Evolutionary conservation across 139 green algal genomes (phyloP).

Genomic region (Pleodorina starrii): DNA sequence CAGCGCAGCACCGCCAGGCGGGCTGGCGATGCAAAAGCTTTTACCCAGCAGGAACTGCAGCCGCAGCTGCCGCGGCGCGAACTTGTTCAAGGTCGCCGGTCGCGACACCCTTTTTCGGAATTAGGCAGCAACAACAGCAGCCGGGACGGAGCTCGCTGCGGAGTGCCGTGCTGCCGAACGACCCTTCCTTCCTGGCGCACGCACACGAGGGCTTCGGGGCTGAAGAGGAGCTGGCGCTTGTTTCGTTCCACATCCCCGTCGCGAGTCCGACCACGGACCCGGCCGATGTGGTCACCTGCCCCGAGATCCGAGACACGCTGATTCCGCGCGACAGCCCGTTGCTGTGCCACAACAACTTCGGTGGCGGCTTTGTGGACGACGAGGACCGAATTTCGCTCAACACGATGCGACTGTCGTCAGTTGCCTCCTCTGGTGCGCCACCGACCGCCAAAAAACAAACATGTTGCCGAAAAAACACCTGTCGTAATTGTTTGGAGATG

Average conservation of each 20-base stretch:
- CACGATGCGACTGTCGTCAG: conserved; percentile 24
- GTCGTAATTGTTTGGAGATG: too few relatives aligned
- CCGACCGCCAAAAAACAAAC: not conserved
- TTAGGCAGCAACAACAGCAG: too few relatives aligned
- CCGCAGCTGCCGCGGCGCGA: too few relatives aligned
- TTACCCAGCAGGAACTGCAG: too few relatives aligned
- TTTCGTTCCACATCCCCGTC: conserved; percentile 44
- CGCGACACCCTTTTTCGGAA: too few relatives aligned
- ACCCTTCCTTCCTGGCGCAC: not conserved
- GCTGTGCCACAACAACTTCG: conserved; percentile 18
- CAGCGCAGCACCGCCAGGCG: too few relatives aligned
- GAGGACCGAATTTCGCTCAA: conserved; percentile 47
- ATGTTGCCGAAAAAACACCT: too few relatives aligned
- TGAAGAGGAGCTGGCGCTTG: conserved; percentile 28
- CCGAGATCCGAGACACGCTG: not conserved
- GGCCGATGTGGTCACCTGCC: not conserved
- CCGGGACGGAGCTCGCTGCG: too few relatives aligned
- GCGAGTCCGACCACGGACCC: not conserved
- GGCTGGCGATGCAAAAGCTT: too few relatives aligned
- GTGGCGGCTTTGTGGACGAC: conserved; percentile 42
- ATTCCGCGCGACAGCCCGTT: conserved; percentile 28
- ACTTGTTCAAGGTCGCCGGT: too few relatives aligned
- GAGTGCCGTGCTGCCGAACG: not conserved
- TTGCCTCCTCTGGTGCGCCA: conserved; percentile 10
- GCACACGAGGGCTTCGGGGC: not conserved